phyloP scores from a whole-genome alignment of 208 protist genomes.

The Trypanosoma avium region DNA sequence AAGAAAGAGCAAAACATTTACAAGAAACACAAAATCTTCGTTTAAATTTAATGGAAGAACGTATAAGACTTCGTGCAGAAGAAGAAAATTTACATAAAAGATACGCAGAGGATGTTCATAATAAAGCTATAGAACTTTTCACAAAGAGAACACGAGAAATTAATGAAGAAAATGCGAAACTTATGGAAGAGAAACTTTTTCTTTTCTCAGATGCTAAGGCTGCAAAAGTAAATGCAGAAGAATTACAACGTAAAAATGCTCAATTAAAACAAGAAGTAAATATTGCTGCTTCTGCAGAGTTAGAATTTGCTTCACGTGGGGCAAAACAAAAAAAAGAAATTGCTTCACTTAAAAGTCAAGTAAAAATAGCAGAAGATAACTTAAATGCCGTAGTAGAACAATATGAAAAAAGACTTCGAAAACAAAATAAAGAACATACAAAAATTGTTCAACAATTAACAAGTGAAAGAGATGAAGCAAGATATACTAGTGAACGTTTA shows the following conservation, averaged over 20 bases:
- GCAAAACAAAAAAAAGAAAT: slow-evolving; percentile 48
- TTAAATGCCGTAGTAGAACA: slow-evolving; percentile 42
- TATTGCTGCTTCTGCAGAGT: slow-evolving; percentile 36
- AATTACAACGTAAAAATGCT: slow-evolving; percentile 43
- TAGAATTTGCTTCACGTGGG: slow-evolving; percentile 46
- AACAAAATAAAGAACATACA: slow-evolving; percentile 32
- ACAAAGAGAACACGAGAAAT: slow-evolving; percentile 63
- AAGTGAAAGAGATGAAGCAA: slow-evolving; percentile 59
- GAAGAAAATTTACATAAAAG: slow-evolving; percentile 40
- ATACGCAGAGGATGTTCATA: slow-evolving; percentile 57
- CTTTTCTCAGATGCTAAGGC: slow-evolving; percentile 48
- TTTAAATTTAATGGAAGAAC: slow-evolving; percentile 74
- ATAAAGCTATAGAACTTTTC: slow-evolving; percentile 61
- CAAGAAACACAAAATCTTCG: slow-evolving; percentile 32
- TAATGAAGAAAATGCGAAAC: slow-evolving; percentile 66
- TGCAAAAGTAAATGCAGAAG: slow-evolving; percentile 15
- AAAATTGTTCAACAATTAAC: slow-evolving; percentile 36
- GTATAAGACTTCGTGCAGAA: slow-evolving; percentile 60
- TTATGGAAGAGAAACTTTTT: slow-evolving; percentile 67
- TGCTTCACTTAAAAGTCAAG: slow-evolving; percentile 16
- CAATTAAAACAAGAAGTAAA: slow-evolving; percentile 46
- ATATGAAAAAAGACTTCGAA: slow-evolving; percentile 53
- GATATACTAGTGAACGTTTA: slow-evolving; percentile 41
- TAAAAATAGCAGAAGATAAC: slow-evolving; percentile 53
- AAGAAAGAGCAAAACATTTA: slow-evolving; percentile 29